Percentiles rank a stretch among this genome's conserved stretches.
Conservation (phyloP, 495 filamentous ascomycete genomes). For the Bombardia bombarda region DNA sequence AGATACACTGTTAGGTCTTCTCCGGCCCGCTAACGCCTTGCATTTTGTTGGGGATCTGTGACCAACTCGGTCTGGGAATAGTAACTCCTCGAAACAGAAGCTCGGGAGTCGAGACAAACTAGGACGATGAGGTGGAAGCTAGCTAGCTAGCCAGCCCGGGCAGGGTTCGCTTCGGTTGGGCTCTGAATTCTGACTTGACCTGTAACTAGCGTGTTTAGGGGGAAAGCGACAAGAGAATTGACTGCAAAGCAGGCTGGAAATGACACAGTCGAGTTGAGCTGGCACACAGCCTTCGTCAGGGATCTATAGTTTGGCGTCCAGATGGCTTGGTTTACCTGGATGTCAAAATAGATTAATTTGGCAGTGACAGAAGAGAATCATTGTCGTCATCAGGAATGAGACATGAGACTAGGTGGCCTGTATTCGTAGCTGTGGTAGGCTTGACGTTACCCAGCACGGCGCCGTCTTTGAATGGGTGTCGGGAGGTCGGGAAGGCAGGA, state of each 20-base stretch:
- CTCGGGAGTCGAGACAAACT: too few relatives aligned
- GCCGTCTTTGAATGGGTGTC: too few relatives aligned
- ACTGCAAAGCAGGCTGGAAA: not conserved
- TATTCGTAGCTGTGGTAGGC: too few relatives aligned
- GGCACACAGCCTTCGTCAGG: too few relatives aligned
- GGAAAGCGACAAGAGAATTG: not conserved
- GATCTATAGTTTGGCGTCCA: not conserved
- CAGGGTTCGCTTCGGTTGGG: not conserved
- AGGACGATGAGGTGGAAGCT: not conserved
- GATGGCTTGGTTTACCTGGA: not conserved
- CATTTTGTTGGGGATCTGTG: slow-evolving; percentile 5
- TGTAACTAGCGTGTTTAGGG: not conserved
- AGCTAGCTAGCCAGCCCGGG: not conserved
- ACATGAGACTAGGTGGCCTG: not conserved
- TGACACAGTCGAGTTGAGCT: not conserved
- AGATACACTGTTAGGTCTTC: slow-evolving; percentile 10
- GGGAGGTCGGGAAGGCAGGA: too few relatives aligned
- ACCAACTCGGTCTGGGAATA: slow-evolving; percentile 6
- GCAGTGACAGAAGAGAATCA: slow-evolving; percentile 7
- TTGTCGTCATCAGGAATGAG: slow-evolving; percentile 6
- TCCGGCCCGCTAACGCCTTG: slow-evolving; percentile 4
- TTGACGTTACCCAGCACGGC: not conserved
- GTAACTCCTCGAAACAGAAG: slow-evolving; percentile 1
- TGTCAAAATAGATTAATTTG: not conserved
- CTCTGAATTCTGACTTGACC: not conserved